A percentile compares a stretch with the other conserved stretches of the same genome.
Conservation (phyloP, 1,139 yeast genomes). For the Taphrina deformans region DNA sequence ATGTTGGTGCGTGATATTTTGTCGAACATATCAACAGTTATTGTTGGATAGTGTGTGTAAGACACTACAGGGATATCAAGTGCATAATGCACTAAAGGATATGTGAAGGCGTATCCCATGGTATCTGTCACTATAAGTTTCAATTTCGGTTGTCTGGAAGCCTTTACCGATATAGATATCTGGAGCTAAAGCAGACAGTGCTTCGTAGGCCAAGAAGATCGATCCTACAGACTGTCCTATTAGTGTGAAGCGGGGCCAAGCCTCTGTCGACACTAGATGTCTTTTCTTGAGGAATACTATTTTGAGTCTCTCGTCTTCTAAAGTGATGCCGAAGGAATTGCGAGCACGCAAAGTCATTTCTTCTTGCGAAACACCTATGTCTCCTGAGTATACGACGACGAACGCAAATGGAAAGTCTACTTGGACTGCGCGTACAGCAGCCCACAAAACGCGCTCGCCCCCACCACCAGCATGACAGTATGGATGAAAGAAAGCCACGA, state of each 20-base stretch:
- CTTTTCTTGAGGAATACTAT: conserved; percentile 69
- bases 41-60: conserved; percentile 90
- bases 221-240: conserved; percentile 88
- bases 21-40: conserved; percentile 79
- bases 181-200: conserved; percentile 67
- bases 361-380: conserved; percentile 53
- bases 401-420: conserved; percentile 54
- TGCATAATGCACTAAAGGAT: conserved; percentile 59
- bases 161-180: conserved; percentile 72
- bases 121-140: conserved; percentile 52
- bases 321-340: conserved; percentile 58
- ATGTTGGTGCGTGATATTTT: conserved; percentile 42
- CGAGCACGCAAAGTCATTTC: conserved; percentile 60
- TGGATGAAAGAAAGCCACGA: conserved; percentile 86
- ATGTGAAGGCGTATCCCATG: conserved; percentile 87
- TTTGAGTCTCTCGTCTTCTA: conserved; percentile 57
- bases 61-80: conserved; percentile 74
- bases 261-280: conserved; percentile 63
- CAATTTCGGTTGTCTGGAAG: background rate
- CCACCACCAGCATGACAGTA: conserved; percentile 95
- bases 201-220: conserved; percentile 65
- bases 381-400: conserved; percentile 78
- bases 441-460: conserved; percentile 96
- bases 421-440: conserved; percentile 76
- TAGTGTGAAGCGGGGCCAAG: conserved; percentile 80